Conservation (phyloP, 2,329 filamentous ascomycete genomes). For the Pestalotiopsis sp. region DNA sequence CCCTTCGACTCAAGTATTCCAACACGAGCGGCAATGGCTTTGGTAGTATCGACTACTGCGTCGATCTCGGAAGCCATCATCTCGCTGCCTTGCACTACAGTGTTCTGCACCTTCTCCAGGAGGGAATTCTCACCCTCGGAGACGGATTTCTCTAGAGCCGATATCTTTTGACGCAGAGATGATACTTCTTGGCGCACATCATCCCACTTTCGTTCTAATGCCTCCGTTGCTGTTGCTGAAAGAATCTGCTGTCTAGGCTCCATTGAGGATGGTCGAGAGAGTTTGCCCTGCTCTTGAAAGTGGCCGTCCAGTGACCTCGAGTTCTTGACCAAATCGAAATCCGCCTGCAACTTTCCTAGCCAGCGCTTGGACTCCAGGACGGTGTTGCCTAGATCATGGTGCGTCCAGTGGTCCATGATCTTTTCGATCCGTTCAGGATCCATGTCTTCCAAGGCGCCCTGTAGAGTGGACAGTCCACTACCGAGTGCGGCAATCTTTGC, state of each 20-base stretch:
- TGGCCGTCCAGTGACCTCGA: not conserved
- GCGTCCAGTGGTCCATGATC: conserved; percentile 16
- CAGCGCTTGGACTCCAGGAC: conserved; percentile 2
- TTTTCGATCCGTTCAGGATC: conserved; percentile 15
- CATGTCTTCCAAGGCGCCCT: not conserved
- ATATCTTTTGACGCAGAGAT: not conserved
- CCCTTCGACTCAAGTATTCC: not conserved
- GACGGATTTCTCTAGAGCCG: not conserved
- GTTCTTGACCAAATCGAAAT: not conserved
- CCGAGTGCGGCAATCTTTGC: not conserved
- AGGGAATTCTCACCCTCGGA: conserved; percentile 9
- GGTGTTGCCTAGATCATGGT: conserved; percentile 17
- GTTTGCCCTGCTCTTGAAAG: not conserved
- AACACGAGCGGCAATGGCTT: not conserved
- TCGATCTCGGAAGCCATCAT: not conserved
- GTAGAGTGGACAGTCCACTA: not conserved
- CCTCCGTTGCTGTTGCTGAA: not conserved
- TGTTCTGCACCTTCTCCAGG: conserved; percentile 9
- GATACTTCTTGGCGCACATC: not conserved
- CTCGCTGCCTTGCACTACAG: not conserved
- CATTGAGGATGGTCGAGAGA: not conserved
- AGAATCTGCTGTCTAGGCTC: not conserved
- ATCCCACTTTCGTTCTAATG: not conserved
- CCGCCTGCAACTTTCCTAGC: not conserved
- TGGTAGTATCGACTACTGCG: conserved; percentile 6